Evolutionary conservation across 2,329 filamentous ascomycete species (phyloP), one percentile per base, ranked within the genome.

Genomic region (Penicillium sp.): DNA sequence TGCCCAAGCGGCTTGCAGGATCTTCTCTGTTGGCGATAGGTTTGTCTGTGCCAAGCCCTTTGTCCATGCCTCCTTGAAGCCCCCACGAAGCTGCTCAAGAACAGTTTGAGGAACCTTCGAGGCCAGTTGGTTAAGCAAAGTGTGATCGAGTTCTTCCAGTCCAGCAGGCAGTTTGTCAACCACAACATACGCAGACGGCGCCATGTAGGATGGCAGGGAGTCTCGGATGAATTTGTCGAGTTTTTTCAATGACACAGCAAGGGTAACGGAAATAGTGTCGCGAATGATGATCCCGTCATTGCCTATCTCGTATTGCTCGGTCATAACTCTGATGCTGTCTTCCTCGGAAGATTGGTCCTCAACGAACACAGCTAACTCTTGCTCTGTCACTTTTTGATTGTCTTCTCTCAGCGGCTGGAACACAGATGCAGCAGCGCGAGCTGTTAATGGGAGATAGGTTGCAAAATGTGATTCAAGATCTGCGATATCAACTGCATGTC

Each of bases 151-250:
- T 18, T 69, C 48, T 5, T 58, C 64, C 9, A 48, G 42, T 1
- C 59, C 56, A 8, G 55, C 50, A 0, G 74, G 74, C 14, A 79
- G 40, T 27, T 66, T 67, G 27, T 76, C 70, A 26, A 80, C 58
- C 8, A 75, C 62, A 7, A 79, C 57, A 51, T 79, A 80, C 0
- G 69, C 65, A 36, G 69, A 75, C 1, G 78, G 77, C 4, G 73
- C 60, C 72, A 78, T 74, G 57, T 76, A 76, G 2, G 76, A 72
- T n/a, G 77, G 73, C 27, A 80, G 67, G 19, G 71, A 72, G 56
- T 77, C 73, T 26, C 66, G 67, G 32, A 75, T 69, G 32, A 71
- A 74, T 47, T 76, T 78, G 62, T 79, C 70, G 4, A 79, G 66
- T 30, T 70, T 73, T 55, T 74, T 76, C 6, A 78, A 57, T 9